Evolutionary conservation across 495 filamentous ascomycete genomes (phyloP), one percentile per base, ranked within the genome.

Genomic region (Aspergillus homomorphus): DNA sequence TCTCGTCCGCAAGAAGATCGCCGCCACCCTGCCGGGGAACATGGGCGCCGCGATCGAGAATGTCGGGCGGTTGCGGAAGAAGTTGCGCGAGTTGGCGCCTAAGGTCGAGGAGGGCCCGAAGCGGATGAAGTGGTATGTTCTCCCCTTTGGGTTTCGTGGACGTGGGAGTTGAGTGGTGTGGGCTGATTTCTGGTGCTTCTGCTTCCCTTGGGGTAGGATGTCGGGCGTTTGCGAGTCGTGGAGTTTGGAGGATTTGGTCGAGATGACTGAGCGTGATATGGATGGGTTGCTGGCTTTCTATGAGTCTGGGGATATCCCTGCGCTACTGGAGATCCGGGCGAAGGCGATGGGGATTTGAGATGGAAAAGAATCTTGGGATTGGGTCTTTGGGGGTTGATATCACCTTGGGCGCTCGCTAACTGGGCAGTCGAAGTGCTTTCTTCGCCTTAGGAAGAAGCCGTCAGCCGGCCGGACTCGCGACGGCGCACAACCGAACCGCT

Each of bases 181-280:
- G 15, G 30, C 42, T 62, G 28, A 58, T 28, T 9, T 6, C 46
- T n/a, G n/a, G n/a, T n/a, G n/a, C n/a, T n/a, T n/a, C n/a, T n/a
- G n/a, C n/a, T n/a, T n/a, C n/a, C n/a, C n/a, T n/a, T 26, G 12
- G 23, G 46, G 43, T 53, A 89, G 86, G 89, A 98, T 98, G 88
- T 90, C 88, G 1, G 85, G 80, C 49, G 87, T 98, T 16, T 97
- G 94, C 73, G 91, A 97, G 66, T 78, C 82, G 30, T 98, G 94
- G 81, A 86, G 76, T 49, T 79, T 94, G 64, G 88, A 95, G 54
- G 90, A 98, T 48, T 81, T 98, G 62, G 91, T 91, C 53, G 80
- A 84, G 41, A 88, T 98, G 84, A 79, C 82, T 22, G 92, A 95
- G 28, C 76, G 84, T 54, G 92, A 96, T 66, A 96, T 98, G 89